Percentiles rank a stretch among this genome's conserved stretches.
Conservation (phyloP, 331 rosid species). For the Prunus yedoensis region DNA sequence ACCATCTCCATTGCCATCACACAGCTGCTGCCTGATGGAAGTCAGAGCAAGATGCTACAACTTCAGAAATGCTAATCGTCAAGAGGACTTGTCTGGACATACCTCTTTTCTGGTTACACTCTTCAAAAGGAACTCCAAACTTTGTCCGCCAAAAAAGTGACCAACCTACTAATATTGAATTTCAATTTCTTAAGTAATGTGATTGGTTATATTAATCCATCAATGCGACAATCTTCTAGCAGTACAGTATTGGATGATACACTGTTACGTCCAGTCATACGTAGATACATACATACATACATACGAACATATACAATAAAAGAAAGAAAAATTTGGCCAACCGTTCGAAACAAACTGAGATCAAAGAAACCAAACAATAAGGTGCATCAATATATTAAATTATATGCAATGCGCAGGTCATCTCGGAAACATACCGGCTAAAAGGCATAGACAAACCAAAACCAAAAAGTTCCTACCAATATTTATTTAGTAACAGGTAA, state of each 20-base stretch:
- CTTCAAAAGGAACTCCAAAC: no score
- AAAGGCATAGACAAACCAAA: conserved; percentile 37
- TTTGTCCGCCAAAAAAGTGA: no score
- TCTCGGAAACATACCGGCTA: conserved; percentile 28
- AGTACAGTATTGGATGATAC: not conserved
- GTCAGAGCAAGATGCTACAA: no score
- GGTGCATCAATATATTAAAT: conserved; percentile 35
- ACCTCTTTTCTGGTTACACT: no score
- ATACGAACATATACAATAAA: not conserved
- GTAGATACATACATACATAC: not conserved
- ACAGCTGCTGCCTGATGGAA: no score
- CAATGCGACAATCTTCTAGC: not conserved
- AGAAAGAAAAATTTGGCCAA: not conserved
- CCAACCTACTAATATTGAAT: no score
- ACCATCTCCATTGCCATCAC: no score
- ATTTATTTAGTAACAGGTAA: conserved; percentile 35
- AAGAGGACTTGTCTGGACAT: no score
- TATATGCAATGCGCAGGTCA: conserved; percentile 40
- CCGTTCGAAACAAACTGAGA: not conserved
- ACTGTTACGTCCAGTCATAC: no score
- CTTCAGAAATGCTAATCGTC: no score
- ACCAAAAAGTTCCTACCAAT: conserved; percentile 37
- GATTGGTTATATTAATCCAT: not conserved
- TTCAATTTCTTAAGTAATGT: no score
- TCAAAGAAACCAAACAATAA: conserved; percentile 10